A percentile compares a stretch with the other conserved stretches of the same genome.
Evolutionary conservation across 1,284 basidiomycete species (phyloP).

Genomic region (Rhodotorula sp.): DNA sequence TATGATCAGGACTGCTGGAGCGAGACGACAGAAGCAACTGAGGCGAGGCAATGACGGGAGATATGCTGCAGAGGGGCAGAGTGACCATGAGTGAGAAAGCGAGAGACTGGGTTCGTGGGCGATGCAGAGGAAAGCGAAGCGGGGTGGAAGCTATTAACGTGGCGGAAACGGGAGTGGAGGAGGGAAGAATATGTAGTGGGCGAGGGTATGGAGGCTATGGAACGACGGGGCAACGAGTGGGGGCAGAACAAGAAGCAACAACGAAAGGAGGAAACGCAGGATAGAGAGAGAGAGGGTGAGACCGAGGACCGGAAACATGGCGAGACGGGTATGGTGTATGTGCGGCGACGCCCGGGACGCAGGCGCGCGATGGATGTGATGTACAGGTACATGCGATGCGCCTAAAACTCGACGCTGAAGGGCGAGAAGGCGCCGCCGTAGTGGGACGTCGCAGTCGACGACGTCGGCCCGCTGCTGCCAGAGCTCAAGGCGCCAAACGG

Average conservation of each 20-base stretch:
- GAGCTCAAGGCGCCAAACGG: not conserved
- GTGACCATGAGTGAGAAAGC: no score
- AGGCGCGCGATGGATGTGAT: not conserved
- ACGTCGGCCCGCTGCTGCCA: not conserved
- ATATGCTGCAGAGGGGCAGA: not conserved
- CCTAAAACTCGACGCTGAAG: slow-evolving; percentile 14
- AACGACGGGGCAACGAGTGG: not conserved
- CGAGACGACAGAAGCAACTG: no score
- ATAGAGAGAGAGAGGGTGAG: not conserved
- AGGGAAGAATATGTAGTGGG: not conserved
- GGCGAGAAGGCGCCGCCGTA: slow-evolving; percentile 25
- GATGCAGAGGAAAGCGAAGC: not conserved
- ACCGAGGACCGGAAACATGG: not conserved
- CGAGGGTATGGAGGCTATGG: not conserved
- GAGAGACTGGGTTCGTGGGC: not conserved
- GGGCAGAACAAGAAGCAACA: not conserved
- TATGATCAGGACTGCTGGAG: not conserved
- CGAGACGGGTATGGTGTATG: not conserved
- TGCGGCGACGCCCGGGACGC: not conserved
- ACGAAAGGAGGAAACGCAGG: not conserved
- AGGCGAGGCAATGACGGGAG: not conserved
- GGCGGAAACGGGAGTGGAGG: not conserved
- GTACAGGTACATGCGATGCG: not conserved
- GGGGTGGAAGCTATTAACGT: no score
- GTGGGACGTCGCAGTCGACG: not conserved